Base-by-base conservation (phyloP, 441 rosid genomes). In the Erodium texanum region DNA sequence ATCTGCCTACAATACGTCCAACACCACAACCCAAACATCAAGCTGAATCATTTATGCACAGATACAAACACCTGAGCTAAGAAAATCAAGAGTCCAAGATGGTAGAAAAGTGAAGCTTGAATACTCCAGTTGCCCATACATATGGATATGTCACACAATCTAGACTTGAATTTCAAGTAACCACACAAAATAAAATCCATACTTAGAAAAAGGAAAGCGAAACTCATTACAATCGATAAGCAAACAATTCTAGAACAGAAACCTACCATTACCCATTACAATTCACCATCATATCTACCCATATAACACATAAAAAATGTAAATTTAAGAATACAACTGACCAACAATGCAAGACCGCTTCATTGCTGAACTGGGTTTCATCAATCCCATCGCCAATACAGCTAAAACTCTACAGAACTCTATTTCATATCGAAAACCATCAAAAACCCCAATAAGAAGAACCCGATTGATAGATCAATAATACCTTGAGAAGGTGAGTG, bases 401-500 rank as follows among this genome's bases (percentile, higher is more conserved):
- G 63, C 29, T 22, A 16, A 58, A 58, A 58, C 63, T 22, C 14
- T 5, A 52, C 10, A 59, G 71, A 64, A 24, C 24, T 62, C 3
- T 20, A 67, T 68, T 23, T 27, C 14, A 67, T 1, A 65, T 7
- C 24, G 45, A 43, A 29, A 72, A 19, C n/a, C 65, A 64, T 27
- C 41, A 45, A 1, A 66, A 69, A 58, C 43, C 41, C 58, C 62
- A 65, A 24, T 9, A 71, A 61, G 22, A 2, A 56, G 24, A 54
- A 63, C 7, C 8, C 5, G 20, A 64, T 24, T 5, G 10, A 36
- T 36, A 65, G 32, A 23, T 54, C 70, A 52, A 2, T 23, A 14
- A 18, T 58, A 85, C 92, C 93, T 81, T 32, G 88, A 27, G 52
- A 81, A 45, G 68, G 84, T n/a, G 29, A 82, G 43, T 22, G 85